Conservation (phyloP, 805 yeast genomes). For the Teunomyces kruisii region DNA sequence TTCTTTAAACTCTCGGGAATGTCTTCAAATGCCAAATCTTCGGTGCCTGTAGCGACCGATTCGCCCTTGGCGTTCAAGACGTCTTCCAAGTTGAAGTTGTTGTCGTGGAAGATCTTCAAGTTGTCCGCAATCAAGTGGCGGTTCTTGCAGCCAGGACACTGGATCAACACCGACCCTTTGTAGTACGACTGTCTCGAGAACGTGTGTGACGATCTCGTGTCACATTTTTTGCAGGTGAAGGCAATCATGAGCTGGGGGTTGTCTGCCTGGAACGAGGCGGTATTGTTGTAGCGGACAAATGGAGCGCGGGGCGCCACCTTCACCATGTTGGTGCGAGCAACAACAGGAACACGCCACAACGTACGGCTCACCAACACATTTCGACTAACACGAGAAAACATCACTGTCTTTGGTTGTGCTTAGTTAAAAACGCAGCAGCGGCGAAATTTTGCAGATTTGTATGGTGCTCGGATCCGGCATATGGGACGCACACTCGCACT, state of each 20-base stretch:
- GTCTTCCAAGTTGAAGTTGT: constrained; percentile 74
- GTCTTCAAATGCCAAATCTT: constrained; percentile 70
- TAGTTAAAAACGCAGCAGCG: not conserved
- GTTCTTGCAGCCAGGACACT: constrained; percentile 87
- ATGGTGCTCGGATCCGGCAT: not conserved
- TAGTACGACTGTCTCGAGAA: constrained; percentile 91
- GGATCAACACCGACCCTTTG: constrained; percentile 80
- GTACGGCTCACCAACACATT: not conserved
- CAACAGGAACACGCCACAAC: not conserved
- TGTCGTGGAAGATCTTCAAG: constrained; percentile 72
- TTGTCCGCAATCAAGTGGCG: constrained; percentile 88
- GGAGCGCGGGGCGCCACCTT: not conserved
- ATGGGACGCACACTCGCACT: too few species aligned
- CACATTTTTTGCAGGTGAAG: constrained; percentile 88
- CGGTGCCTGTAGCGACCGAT: constrained; percentile 58
- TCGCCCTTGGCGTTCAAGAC: constrained; percentile 77
- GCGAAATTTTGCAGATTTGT: not conserved
- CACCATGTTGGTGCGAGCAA: too few species aligned
- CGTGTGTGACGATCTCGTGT: constrained; percentile 80
- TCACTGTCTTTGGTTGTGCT: not conserved
- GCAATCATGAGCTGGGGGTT: constrained; percentile 83
- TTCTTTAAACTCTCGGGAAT: constrained; percentile 56
- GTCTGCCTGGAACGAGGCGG: constrained; percentile 49
- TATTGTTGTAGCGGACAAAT: not conserved
- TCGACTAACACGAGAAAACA: not conserved